Evolutionary conservation across 208 protist genomes (phyloP).

Genomic region (Herpetomonas tarakana): DNA sequence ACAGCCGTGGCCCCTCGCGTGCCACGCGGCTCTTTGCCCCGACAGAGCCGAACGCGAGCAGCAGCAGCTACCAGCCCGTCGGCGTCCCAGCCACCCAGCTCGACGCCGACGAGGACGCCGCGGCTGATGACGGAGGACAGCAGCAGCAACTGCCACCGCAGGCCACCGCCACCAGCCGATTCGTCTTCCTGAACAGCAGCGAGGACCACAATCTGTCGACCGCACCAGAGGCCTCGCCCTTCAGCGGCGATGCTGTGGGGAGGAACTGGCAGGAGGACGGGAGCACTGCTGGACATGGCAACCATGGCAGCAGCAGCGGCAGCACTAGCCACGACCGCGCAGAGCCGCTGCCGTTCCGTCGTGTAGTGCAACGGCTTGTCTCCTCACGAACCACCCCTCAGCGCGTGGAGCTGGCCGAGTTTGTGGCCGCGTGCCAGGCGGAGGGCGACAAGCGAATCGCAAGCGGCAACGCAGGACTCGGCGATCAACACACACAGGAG

Average conservation of each 20-base stretch:
- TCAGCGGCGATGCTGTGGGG: no score
- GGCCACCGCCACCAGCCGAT: constrained; percentile 1
- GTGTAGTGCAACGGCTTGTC: constrained; percentile 15
- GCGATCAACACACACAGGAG: neutral
- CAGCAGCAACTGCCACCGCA: neutral
- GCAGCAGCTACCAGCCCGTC: constrained; percentile 16
- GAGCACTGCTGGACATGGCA: no score
- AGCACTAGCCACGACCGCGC: neutral
- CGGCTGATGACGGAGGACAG: neutral
- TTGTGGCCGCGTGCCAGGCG: constrained; percentile 14
- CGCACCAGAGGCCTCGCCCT: no score
- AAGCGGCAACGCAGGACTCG: no score
- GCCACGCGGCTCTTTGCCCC: neutral
- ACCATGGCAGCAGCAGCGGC: neutral
- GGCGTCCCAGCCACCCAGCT: neutral
- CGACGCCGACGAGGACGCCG: neutral
- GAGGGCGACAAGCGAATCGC: constrained; percentile 2
- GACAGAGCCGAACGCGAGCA: neutral
- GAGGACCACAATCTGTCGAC: no score
- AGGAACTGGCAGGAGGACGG: no score
- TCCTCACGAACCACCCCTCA: constrained; percentile 22
- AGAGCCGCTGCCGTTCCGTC: constrained; percentile 12
- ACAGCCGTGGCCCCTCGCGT: constrained; percentile 2
- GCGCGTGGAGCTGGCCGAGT: constrained; percentile 32
- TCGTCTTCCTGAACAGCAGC: neutral